Conservation (phyloP, 345 rosid species). For the Gossypium turneri region DNA sequence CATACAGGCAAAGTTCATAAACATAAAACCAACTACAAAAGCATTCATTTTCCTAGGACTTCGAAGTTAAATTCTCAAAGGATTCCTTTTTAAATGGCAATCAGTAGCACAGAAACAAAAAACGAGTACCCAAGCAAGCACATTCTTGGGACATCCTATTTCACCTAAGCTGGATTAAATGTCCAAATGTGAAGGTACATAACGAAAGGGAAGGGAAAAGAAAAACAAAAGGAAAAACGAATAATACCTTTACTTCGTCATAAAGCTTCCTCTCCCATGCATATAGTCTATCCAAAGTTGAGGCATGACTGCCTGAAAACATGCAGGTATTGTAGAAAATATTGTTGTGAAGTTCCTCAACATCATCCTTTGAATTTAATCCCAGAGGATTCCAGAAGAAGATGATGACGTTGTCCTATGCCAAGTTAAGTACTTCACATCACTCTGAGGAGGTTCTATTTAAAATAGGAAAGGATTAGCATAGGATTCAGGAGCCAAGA, state of each 20-base stretch:
- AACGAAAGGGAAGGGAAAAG: background rate
- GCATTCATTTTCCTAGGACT: background rate
- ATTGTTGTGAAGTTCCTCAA: constrained; percentile 56
- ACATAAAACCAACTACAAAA: background rate
- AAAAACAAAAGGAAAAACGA: background rate
- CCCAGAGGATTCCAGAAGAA: constrained; percentile 68
- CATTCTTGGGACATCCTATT: constrained; percentile 4
- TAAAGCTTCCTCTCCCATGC: constrained; percentile 99
- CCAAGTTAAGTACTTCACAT: constrained; percentile 77
- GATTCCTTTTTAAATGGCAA: background rate
- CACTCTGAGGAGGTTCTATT: constrained; percentile 67
- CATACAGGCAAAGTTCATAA: background rate
- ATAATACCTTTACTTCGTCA: constrained; percentile 90
- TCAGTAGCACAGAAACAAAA: background rate
- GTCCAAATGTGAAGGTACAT: background rate
- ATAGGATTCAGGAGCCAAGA: background rate
- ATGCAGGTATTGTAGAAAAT: constrained; percentile 66
- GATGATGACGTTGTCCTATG: constrained; percentile 84
- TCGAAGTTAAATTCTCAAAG: background rate
- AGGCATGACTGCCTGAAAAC: constrained; percentile 94
- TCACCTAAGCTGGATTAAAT: constrained; percentile 9
- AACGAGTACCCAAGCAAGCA: background rate
- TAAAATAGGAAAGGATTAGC: constrained; percentile 28
- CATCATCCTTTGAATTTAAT: constrained; percentile 48
- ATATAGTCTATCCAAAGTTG: constrained; percentile 83